A percentile compares a stretch with the other conserved stretches of the same genome.
These are phyloP conservation scores for Ganoderma sp. DNA, from an alignment of 1,284 basidiomycete genomes.

Conservation along the genomic window DNA sequence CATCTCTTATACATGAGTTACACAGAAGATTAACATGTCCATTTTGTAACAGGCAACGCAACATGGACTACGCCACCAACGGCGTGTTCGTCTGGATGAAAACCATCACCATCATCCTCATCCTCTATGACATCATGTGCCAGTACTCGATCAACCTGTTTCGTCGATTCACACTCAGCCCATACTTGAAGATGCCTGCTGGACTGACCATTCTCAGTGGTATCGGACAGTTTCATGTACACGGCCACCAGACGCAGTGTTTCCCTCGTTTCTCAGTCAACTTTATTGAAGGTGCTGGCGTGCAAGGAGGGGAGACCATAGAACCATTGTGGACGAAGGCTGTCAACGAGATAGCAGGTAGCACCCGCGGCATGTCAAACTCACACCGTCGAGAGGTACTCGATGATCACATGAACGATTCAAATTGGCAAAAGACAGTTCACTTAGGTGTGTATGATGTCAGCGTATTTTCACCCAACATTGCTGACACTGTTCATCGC, in stretches of 20 bases:
- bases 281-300: neutral
- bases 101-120: slow-evolving; percentile 10
- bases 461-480: too few species aligned
- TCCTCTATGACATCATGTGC: slow-evolving; percentile 12
- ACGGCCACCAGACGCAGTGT: neutral
- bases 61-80: slow-evolving; percentile 32
- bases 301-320: neutral
- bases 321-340: neutral
- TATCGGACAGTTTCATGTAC: slow-evolving; percentile 13
- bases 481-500: too few species aligned
- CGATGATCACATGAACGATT: too few species aligned
- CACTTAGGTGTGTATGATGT: too few species aligned
- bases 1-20: too few species aligned
- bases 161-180: too few species aligned
- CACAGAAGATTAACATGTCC: neutral
- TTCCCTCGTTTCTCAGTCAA: neutral
- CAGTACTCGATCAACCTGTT: neutral
- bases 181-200: neutral
- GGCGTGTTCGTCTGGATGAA: too few species aligned
- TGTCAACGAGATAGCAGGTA: too few species aligned
- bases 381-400: too few species aligned
- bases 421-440: too few species aligned
- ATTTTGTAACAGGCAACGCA: slow-evolving; percentile 23
- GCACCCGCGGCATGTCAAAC: too few species aligned
- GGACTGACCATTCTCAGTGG: neutral